Percentiles rank a stretch among this genome's conserved stretches.
These are phyloP conservation scores for Cardamine occulta DNA, from an alignment of 345 rosid species.

Conservation along the genomic window DNA sequence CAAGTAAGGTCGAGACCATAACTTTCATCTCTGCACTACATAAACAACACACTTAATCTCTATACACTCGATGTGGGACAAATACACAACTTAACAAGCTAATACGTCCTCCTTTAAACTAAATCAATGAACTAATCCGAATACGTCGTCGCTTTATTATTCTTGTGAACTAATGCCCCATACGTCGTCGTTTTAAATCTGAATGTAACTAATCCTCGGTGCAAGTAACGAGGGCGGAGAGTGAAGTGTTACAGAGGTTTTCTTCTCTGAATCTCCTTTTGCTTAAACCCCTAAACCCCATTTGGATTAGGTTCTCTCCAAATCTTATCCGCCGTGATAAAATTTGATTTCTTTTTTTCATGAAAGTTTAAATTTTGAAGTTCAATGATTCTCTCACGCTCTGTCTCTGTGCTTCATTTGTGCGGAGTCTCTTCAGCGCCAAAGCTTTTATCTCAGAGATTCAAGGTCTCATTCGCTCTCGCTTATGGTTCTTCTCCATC, in stretches of 20 bases:
- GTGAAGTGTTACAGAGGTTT: slow-evolving; percentile 18
- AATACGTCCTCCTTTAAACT: background rate
- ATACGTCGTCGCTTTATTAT: background rate
- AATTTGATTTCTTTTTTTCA: background rate
- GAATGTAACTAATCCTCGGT: background rate
- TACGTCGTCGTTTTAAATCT: background rate
- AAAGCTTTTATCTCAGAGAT: slow-evolving; percentile 47
- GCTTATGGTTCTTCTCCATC: slow-evolving; percentile 38
- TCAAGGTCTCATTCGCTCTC: slow-evolving; percentile 45
- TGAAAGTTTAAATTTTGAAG: background rate
- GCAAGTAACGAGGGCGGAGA: background rate
- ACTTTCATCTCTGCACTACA: accelerated
- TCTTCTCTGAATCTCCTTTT: slow-evolving; percentile 16
- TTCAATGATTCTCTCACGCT: slow-evolving; percentile 53
- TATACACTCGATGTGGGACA: background rate
- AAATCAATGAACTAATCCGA: background rate
- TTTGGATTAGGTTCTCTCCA: slow-evolving; percentile 27
- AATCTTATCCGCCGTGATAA: slow-evolving; percentile 34
- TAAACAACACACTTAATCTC: background rate
- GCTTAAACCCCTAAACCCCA: slow-evolving; percentile 57
- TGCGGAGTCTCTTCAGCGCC: slow-evolving; percentile 48
- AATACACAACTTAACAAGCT: background rate
- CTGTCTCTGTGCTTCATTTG: slow-evolving; percentile 54
- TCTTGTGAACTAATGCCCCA: no score
- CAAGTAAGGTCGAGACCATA: slow-evolving; percentile 9